Percentiles rank a stretch among this genome's conserved stretches.
Conservation (phyloP, 306 rosid species). For the Gastrolobium bilobum region DNA sequence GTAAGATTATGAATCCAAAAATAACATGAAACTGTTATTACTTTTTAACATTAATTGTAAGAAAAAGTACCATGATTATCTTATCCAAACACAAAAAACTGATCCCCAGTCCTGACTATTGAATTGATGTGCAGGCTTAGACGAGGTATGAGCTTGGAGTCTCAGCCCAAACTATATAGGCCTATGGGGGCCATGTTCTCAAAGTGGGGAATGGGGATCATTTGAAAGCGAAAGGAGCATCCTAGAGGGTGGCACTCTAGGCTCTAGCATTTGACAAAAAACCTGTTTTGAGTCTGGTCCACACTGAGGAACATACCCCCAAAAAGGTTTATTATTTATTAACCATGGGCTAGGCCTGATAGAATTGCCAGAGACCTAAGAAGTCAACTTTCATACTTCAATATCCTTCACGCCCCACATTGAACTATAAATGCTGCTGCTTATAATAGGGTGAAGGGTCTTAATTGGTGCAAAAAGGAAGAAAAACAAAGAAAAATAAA, state of each 20-base stretch:
- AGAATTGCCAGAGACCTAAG: slow-evolving; percentile 24
- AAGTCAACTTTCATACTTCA: slow-evolving; percentile 23
- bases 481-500: background rate
- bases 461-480: background rate
- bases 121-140: background rate
- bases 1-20: no score
- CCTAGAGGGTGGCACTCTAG: slow-evolving; percentile 2
- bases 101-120: no score
- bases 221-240: slow-evolving; percentile 7
- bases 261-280: slow-evolving; percentile 28
- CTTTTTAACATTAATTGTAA: no score
- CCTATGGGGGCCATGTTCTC: slow-evolving; percentile 8
- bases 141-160: slow-evolving; percentile 20
- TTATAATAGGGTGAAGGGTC: background rate
- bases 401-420: background rate
- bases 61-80: no score
- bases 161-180: slow-evolving; percentile 27
- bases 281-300: slow-evolving; percentile 16
- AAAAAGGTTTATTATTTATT: background rate
- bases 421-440: slow-evolving; percentile 18
- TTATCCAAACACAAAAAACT: no score
- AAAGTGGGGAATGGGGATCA: background rate
- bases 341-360: slow-evolving; percentile 33
- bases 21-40: no score
- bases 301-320: background rate